Evolutionary conservation across 2,329 filamentous ascomycete species (phyloP).

Genomic region (Macrophomina pseudophaseolina): DNA sequence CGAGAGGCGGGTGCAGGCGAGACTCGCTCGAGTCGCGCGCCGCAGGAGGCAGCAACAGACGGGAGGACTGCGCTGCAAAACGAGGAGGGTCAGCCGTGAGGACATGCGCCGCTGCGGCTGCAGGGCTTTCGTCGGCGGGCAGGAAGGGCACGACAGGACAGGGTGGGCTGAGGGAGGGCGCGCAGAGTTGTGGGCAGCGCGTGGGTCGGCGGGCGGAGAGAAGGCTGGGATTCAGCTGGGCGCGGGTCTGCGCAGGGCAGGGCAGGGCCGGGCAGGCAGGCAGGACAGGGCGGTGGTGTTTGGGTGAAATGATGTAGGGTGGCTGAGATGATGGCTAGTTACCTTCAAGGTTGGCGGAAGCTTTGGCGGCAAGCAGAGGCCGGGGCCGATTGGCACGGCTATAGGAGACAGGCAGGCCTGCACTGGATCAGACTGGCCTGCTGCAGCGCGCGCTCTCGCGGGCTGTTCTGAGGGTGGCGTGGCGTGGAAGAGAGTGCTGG

Average conservation of each 20-base stretch:
- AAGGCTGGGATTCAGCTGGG: no score
- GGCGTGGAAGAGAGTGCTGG: not conserved
- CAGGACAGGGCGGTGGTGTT: constrained; percentile 1
- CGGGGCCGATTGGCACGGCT: constrained; percentile 4
- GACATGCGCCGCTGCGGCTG: constrained; percentile 24
- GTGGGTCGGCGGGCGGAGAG: no score
- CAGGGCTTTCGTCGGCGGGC: constrained; percentile 23
- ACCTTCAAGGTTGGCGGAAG: not conserved
- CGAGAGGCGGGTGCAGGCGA: constrained; percentile 13
- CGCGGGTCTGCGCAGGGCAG: not conserved
- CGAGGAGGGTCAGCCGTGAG: constrained; percentile 16
- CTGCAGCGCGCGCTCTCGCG: constrained; percentile 1
- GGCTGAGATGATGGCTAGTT: not conserved
- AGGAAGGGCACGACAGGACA: not conserved
- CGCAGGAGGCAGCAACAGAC: constrained; percentile 5
- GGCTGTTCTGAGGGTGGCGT: not conserved
- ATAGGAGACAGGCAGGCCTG: not conserved
- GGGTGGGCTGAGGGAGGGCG: no score
- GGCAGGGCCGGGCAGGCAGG: not conserved
- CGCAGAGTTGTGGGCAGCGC: no score
- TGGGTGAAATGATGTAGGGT: constrained; percentile 3
- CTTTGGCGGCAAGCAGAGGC: not conserved
- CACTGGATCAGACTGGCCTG: not conserved
- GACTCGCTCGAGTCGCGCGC: constrained; percentile 10
- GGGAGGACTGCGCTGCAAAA: constrained; percentile 7